Conservation (phyloP, 768 basidiomycete species). For the Heimioporus sp. region DNA sequence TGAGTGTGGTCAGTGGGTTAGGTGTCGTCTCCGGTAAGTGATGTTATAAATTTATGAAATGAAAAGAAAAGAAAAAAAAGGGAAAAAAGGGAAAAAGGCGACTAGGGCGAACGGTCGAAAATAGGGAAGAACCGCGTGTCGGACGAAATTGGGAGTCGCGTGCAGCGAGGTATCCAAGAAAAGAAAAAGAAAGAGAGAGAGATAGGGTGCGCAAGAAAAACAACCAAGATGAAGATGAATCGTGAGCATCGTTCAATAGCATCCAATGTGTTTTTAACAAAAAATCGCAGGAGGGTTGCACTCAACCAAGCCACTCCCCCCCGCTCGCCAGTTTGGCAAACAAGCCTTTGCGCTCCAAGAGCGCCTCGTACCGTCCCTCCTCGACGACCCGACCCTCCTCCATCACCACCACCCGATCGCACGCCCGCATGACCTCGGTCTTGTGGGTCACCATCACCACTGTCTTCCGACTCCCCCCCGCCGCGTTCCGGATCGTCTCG, state of each 20-base stretch:
- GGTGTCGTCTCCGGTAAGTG: no score
- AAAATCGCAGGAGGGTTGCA: not conserved
- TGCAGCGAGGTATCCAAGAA: not conserved
- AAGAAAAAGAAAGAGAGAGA: no score
- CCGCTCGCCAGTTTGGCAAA: conserved; percentile 78
- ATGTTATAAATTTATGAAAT: no score
- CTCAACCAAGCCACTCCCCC: conserved; percentile 60
- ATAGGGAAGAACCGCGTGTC: not conserved
- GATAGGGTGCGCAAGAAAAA: no score
- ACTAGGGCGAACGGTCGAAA: not conserved
- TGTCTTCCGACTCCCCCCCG: conserved; percentile 56
- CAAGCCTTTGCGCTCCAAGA: conserved; percentile 64
- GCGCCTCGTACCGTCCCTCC: conserved; percentile 69
- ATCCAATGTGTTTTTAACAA: no score
- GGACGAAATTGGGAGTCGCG: no score
- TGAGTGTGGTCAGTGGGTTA: not conserved
- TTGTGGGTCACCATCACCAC: conserved; percentile 96
- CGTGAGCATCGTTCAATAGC: no score
- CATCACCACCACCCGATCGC: conserved; percentile 84
- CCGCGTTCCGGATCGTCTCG: conserved; percentile 65
- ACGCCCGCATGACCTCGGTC: conserved; percentile 84
- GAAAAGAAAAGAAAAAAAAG: no score
- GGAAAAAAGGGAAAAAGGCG: no score
- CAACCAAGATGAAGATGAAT: no score
- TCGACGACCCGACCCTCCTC: conserved; percentile 77